Base-by-base conservation (phyloP, 1,284 basidiomycete genomes). In the Heliocybe sulcata region DNA sequence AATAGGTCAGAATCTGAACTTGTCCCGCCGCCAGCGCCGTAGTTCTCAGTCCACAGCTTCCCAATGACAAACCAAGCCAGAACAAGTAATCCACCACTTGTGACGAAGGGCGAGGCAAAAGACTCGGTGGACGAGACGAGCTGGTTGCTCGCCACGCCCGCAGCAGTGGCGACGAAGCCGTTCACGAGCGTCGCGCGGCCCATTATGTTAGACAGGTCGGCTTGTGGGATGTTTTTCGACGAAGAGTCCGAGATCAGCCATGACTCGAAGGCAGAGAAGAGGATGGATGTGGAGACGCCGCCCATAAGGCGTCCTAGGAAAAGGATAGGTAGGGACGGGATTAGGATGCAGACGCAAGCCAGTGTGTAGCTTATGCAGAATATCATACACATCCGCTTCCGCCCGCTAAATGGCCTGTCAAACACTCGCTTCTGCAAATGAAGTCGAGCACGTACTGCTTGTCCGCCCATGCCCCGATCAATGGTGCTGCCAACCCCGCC, bases 381-480 rank as follows among this genome's bases (percentile, higher is more conserved):
- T 9, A 76, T 68, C 38, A 86, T 73, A 61, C 87, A 89, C 16
- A 87, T 65, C 55, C 73, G 77, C 59, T 79, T 81, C n/a, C 87
- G 77, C 19, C 87, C 87, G 60, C 84, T 85, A 56, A 22, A 27
- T 56, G 25, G 60, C 31, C 19, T 33, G 38, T n/a, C 22, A 12
- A 45, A 23, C 29, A 4, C 6, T n/a, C 14, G 14, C 20, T 23
- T n/a, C 35, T 47, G n/a, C 14, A 2, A 26, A 26, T 23, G 16
- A 19, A n/a, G 25, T 25, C 23, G 23, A 45, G 45, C n/a, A 72
- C 83, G 60, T 57, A 86, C 85, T 85, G 75, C 65, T 85, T 80
- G 65, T 88, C 87, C 8, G 87, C 87, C 87, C 85, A 88, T 16
- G 81, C 81, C 12, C 87, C 87, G 0, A 89, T 77, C 2, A 86